These are phyloP conservation scores for Tubosaeta sp. DNA, from an alignment of 768 basidiomycete genomes.

Conservation along the genomic window DNA sequence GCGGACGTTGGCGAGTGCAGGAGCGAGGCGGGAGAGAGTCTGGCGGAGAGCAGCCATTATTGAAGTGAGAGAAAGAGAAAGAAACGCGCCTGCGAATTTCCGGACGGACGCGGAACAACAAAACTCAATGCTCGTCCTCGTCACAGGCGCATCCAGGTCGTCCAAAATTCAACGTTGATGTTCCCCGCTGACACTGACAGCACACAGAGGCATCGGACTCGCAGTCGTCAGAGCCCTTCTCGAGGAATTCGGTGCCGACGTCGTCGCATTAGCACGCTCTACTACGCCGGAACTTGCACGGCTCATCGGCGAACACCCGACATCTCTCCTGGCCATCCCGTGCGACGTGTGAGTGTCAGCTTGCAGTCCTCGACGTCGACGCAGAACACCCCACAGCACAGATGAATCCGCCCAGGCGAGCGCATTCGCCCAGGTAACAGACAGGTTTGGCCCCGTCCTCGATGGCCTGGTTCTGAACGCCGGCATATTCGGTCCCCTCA, in stretches of 20 bases:
- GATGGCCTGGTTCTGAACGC: conserved; percentile 85
- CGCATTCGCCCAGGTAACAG: conserved; percentile 52
- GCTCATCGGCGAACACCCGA: conserved; percentile 38
- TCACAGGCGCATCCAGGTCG: conserved; percentile 85
- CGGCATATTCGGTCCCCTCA: conserved; percentile 69
- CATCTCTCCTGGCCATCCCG: conserved; percentile 47
- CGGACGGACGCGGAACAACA: conserved; percentile 30
- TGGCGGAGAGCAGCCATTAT: conserved; percentile 57
- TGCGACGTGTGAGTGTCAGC: conserved; percentile 69
- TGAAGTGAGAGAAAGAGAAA: conserved; percentile 13
- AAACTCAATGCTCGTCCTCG: conserved; percentile 52
- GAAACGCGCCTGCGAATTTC: conserved; percentile 2
- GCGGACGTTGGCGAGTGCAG: conserved; percentile 40
- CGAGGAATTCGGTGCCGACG: conserved; percentile 55
- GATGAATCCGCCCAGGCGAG: conserved; percentile 49
- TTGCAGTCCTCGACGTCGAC: background rate
- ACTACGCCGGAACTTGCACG: conserved; percentile 57
- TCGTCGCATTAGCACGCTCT: conserved; percentile 75
- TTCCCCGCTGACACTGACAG: conserved; percentile 8
- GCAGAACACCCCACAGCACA: conserved; percentile 41
- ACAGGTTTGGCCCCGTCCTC: conserved; percentile 52
- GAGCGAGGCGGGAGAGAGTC: conserved; percentile 61
- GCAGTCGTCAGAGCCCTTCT: conserved; percentile 69
- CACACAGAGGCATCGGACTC: conserved; percentile 69
- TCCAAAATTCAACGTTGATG: background rate